Evolutionary conservation across 2,329 filamentous ascomycete genomes (phyloP).

Genomic region (Emericellopsis atlantica): DNA sequence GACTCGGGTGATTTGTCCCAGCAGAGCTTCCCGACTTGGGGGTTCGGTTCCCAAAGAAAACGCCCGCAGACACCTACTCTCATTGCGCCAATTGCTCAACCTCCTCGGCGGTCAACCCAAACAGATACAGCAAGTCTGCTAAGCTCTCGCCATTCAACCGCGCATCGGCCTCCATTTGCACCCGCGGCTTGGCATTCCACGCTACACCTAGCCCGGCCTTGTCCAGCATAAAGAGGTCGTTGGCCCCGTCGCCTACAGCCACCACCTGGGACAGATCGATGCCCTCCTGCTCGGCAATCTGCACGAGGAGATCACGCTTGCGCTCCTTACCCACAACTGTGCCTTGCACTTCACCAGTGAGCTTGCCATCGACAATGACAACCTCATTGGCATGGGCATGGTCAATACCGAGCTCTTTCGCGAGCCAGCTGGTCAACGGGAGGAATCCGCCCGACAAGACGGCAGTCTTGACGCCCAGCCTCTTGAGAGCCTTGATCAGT

Average conservation of each 20-base stretch:
- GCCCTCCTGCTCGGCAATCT: constrained; percentile 57
- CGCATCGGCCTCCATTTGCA: constrained; percentile 65
- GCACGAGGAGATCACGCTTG: constrained; percentile 58
- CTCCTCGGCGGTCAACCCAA: constrained; percentile 60
- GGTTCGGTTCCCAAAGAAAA: no score
- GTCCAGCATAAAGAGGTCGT: constrained; percentile 70
- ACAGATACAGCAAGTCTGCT: constrained; percentile 59
- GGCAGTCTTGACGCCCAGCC: constrained; percentile 73
- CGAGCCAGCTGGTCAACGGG: constrained; percentile 79
- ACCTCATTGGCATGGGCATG: constrained; percentile 84
- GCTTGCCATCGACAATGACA: constrained; percentile 42
- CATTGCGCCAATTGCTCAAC: constrained; percentile 10
- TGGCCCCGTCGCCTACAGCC: constrained; percentile 71
- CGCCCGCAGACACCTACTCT: no score
- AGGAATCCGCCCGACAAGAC: constrained; percentile 89
- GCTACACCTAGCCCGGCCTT: constrained; percentile 66
- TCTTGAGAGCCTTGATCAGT: constrained; percentile 61
- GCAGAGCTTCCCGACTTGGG: no score
- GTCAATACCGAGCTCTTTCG: constrained; percentile 67
- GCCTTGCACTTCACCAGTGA: constrained; percentile 63
- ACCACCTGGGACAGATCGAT: constrained; percentile 55
- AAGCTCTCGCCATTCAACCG: constrained; percentile 60
- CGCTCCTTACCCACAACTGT: constrained; percentile 64
- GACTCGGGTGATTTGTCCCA: no score
- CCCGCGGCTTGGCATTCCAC: constrained; percentile 73